A percentile compares a stretch with the other conserved stretches of the same genome.
Conservation (phyloP, 352 stramenopile genomes). For the Globisporangium camurandrum region DNA sequence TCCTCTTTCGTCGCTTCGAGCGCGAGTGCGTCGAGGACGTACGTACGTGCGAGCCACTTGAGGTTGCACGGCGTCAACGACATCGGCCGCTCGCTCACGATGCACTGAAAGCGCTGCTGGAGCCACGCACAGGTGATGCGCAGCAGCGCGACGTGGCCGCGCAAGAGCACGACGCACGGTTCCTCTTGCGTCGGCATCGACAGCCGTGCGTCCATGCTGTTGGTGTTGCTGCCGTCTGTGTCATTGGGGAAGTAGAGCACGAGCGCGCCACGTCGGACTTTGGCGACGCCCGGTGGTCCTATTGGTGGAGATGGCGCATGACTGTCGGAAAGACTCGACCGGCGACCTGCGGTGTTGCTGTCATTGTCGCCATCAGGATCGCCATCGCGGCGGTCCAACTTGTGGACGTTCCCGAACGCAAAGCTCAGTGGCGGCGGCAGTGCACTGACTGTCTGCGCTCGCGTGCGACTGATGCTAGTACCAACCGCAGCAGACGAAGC, state of each 20-base stretch:
- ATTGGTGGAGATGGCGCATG: too few species aligned
- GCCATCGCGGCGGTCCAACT: neutral
- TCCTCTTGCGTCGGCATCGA: constrained; percentile 22
- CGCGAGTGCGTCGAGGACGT: constrained; percentile 31
- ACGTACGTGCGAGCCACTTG: constrained; percentile 43
- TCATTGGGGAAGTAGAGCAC: constrained; percentile 63
- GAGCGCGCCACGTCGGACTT: constrained; percentile 22
- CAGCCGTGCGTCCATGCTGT: constrained; percentile 9
- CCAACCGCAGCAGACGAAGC: too few species aligned
- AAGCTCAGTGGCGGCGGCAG: constrained; percentile 1
- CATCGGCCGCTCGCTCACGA: constrained; percentile 42
- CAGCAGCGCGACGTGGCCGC: constrained; percentile 48
- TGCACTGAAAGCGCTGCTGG: constrained; percentile 65
- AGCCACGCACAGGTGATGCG: constrained; percentile 50
- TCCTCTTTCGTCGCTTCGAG: neutral
- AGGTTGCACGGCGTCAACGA: constrained; percentile 42
- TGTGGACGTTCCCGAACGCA: neutral
- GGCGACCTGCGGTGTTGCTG: neutral
- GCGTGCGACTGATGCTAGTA: neutral
- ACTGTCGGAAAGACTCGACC: too few species aligned
- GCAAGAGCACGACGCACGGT: constrained; percentile 51
- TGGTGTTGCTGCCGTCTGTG: too few species aligned
- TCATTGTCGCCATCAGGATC: neutral
- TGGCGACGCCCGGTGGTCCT: neutral
- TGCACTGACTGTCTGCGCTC: neutral